phyloP scores from a whole-genome alignment of 1,139 yeast species.

The Taphrina confusa region DNA sequence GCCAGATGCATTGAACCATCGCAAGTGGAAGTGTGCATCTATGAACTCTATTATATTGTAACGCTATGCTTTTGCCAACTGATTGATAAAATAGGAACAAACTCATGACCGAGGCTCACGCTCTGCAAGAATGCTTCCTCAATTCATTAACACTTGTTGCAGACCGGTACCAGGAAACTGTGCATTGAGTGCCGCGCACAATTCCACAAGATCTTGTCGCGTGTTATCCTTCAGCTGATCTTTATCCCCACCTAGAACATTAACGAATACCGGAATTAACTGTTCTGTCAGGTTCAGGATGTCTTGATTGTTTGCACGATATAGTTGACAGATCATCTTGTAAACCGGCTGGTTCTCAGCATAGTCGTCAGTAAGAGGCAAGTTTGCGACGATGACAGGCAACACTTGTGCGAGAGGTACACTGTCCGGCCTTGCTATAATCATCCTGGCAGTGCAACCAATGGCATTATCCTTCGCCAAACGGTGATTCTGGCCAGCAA shows the following conservation, averaged over 20 bases:
- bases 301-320: constrained; percentile 61
- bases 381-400: constrained; percentile 70
- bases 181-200: constrained; percentile 24
- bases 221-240: constrained; percentile 61
- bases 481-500: constrained; percentile 71
- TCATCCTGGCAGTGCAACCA: constrained; percentile 95
- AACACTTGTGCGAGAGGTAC: constrained; percentile 81
- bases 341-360: constrained; percentile 94
- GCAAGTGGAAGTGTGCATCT: no score
- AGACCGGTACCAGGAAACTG: constrained; percentile 39
- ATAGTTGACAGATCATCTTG: constrained; percentile 70
- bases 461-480: constrained; percentile 38
- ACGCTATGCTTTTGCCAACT: no score
- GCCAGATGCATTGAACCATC: no score
- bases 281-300: constrained; percentile 63
- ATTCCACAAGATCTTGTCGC: constrained; percentile 51
- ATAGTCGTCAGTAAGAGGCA: constrained; percentile 84
- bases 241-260: constrained; percentile 55
- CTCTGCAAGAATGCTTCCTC: no score
- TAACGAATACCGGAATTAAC: constrained; percentile 66
- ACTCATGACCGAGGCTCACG: no score
- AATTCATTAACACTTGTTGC: no score
- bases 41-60: no score
- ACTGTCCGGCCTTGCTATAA: constrained; percentile 66
- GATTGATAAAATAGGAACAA: no score